phyloP scores from a whole-genome alignment of 208 protist genomes.

The Borovskyia barvae region DNA sequence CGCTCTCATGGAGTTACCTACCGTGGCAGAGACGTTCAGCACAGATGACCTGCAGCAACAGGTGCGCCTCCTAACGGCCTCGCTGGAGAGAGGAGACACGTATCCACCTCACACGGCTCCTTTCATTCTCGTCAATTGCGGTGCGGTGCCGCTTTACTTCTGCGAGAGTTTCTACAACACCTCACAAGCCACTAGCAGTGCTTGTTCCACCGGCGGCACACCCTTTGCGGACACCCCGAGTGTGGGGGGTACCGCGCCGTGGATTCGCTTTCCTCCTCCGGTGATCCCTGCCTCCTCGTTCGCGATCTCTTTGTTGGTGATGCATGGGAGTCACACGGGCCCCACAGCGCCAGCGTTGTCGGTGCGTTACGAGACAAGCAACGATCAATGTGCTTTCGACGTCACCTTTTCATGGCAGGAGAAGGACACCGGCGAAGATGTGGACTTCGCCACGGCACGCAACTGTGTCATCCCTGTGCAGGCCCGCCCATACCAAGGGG shows the following conservation, averaged over 20 bases:
- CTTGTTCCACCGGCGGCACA: background rate
- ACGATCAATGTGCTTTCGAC: constrained; percentile 33
- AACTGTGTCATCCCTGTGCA: constrained; percentile 7
- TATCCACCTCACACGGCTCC: constrained; percentile 5
- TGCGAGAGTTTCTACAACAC: constrained; percentile 16
- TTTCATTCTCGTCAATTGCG: constrained; percentile 44
- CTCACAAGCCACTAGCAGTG: background rate
- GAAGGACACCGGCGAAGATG: background rate
- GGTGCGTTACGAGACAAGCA: constrained; percentile 39
- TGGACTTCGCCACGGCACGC: background rate
- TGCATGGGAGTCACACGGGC: background rate
- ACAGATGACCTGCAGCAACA: constrained; percentile 28
- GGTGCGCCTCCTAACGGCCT: constrained; percentile 12
- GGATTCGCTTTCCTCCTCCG: constrained; percentile 45
- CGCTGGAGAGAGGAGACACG: constrained; percentile 5
- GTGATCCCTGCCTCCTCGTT: constrained; percentile 42
- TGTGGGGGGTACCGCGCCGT: constrained; percentile 4
- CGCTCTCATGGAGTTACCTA: constrained; percentile 4
- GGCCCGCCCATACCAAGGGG: constrained; percentile 5
- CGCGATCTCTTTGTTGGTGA: constrained; percentile 21
- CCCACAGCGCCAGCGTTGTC: background rate
- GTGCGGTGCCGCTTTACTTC: constrained; percentile 41
- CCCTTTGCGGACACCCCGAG: background rate
- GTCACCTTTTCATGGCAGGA: background rate
- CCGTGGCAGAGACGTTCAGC: constrained; percentile 23